Conservation (phyloP, 2,329 filamentous ascomycete species). For the Aspergillus sp. region DNA sequence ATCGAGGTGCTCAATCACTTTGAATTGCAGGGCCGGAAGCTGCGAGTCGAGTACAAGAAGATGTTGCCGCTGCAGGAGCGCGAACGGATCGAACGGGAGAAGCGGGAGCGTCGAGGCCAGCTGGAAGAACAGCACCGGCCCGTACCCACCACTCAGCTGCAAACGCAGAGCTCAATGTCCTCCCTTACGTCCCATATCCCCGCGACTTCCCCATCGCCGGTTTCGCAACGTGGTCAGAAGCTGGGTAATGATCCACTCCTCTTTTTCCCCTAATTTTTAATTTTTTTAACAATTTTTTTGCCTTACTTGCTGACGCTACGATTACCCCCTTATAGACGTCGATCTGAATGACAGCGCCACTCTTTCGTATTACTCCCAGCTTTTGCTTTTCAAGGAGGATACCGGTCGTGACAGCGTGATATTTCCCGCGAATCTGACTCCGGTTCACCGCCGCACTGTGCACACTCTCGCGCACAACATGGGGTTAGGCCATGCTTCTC, state of each 20-base stretch:
- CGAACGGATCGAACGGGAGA: slow-evolving; percentile 93
- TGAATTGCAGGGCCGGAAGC: slow-evolving; percentile 86
- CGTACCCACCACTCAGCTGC: slow-evolving; percentile 56
- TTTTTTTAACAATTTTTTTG: background rate
- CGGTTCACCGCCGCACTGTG: slow-evolving; percentile 77
- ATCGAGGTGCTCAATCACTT: slow-evolving; percentile 94
- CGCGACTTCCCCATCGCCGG: slow-evolving; percentile 58
- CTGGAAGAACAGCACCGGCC: slow-evolving; percentile 92
- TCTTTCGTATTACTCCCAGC: slow-evolving; percentile 80
- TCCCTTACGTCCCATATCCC: slow-evolving; percentile 61
- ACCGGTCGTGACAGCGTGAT: slow-evolving; percentile 68
- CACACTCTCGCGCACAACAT: slow-evolving; percentile 94
- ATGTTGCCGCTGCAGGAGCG: slow-evolving; percentile 93
- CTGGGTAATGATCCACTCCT: slow-evolving; percentile 23
- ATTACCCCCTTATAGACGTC: slow-evolving; percentile 49
- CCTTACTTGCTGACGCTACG: background rate
- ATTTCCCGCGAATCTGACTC: slow-evolving; percentile 71
- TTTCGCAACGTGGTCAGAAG: slow-evolving; percentile 46
- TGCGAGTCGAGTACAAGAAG: slow-evolving; percentile 98
- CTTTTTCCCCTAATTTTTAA: slow-evolving; percentile 7
- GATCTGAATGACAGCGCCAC: slow-evolving; percentile 88
- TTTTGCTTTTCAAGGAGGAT: slow-evolving; percentile 81
- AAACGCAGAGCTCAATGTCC: slow-evolving; percentile 79
- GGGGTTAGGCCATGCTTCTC: slow-evolving; percentile 82
- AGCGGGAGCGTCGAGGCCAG: slow-evolving; percentile 89